phyloP scores from a whole-genome alignment of 1,139 yeast species.

The Wickerhamiella pararugosa region DNA sequence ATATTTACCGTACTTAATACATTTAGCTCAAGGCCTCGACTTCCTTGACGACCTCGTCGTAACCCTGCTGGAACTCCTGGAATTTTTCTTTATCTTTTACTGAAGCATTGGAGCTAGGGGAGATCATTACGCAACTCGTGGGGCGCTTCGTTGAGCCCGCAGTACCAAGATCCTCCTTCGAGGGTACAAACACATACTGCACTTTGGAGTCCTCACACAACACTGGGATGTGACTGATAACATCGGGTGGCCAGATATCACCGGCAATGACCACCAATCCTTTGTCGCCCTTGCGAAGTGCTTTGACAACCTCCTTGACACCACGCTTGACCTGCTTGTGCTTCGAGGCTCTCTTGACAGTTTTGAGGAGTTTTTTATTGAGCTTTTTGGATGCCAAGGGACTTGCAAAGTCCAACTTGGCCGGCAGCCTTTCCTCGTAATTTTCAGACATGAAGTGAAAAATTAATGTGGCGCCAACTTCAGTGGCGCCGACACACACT shows the following conservation, averaged over 20 bases:
- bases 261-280: conserved; percentile 96
- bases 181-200: conserved; percentile 85
- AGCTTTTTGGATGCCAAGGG: conserved; percentile 94
- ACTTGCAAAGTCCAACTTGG: conserved; percentile 79
- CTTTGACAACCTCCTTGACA: conserved; percentile 96
- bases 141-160: conserved; percentile 99
- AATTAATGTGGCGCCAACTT: too few relatives aligned
- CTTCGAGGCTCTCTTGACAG: conserved; percentile 86
- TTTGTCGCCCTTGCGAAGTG: conserved; percentile 93
- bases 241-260: conserved; percentile 95
- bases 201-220: conserved; percentile 88
- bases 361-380: conserved; percentile 88
- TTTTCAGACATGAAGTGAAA: conserved; percentile 35
- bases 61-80: conserved; percentile 83
- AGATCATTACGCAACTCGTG: conserved; percentile 93
- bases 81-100: conserved; percentile 51
- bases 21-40: conserved; percentile 26
- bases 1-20: neutral
- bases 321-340: conserved; percentile 98
- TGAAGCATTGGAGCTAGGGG: conserved; percentile 81
- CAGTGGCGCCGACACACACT: too few relatives aligned
- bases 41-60: conserved; percentile 90
- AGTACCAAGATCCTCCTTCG: conserved; percentile 94
- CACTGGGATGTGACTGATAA: conserved; percentile 92
- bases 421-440: conserved; percentile 84